A percentile compares a stretch with the other conserved stretches of the same genome.
Evolutionary conservation across 2,329 filamentous ascomycete species (phyloP).

Genomic region (Diaporthe batatas): DNA sequence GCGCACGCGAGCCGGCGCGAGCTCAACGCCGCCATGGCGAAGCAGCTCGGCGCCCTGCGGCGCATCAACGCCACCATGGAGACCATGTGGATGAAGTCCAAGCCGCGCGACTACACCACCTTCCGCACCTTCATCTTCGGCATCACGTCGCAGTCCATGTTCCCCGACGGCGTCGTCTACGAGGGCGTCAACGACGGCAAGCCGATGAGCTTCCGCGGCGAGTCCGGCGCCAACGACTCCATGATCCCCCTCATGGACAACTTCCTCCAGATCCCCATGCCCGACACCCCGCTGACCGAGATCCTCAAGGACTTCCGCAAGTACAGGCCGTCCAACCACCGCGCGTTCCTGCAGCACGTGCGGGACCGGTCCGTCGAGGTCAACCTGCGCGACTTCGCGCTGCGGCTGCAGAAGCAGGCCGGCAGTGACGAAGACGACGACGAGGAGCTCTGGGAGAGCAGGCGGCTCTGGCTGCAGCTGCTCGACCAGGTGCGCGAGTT

Average conservation of each 20-base stretch:
- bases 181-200: conserved; percentile 80
- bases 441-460: conserved; percentile 65
- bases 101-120: conserved; percentile 84
- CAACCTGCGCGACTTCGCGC: conserved; percentile 70
- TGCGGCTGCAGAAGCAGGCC: conserved; percentile 50
- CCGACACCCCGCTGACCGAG: conserved; percentile 86
- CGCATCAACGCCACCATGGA: conserved; percentile 87
- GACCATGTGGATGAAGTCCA: conserved; percentile 91
- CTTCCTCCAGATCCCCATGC: conserved; percentile 88
- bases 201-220: conserved; percentile 87
- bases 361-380: conserved; percentile 61
- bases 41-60: conserved; percentile 73
- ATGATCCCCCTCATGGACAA: conserved; percentile 94
- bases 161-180: conserved; percentile 91
- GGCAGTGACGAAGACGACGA: conserved; percentile 46
- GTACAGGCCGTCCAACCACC: conserved; percentile 90
- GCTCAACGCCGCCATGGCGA: conserved; percentile 75
- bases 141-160: conserved; percentile 94
- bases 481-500: conserved; percentile 85
- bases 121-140: conserved; percentile 98
- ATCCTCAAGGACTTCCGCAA: conserved; percentile 90
- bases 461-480: conserved; percentile 72
- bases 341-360: conserved; percentile 84
- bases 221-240: conserved; percentile 93
- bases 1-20: conserved; percentile 61